These are phyloP conservation scores for Thuja plicata DNA, from an alignment of 83 land plant species.

Conservation along the genomic window DNA sequence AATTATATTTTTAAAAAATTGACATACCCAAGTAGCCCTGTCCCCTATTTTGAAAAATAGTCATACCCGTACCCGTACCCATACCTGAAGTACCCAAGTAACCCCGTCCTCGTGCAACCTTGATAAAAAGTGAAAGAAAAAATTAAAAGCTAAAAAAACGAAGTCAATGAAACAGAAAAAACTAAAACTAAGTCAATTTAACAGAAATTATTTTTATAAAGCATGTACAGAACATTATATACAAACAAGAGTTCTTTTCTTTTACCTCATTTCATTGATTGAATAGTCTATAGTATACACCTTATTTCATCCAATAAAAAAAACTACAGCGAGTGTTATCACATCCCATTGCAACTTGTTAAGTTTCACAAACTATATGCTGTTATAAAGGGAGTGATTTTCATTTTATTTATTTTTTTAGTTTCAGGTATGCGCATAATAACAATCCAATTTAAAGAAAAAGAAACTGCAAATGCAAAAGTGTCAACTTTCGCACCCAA, in stretches of 20 bases:
- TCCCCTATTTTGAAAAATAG: too few relatives aligned
- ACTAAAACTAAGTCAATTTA: too few relatives aligned
- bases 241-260: background rate
- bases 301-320: background rate
- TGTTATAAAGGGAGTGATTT: background rate
- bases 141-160: too few relatives aligned
- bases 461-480: background rate
- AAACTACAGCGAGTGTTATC: background rate
- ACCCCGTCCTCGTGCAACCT: too few relatives aligned
- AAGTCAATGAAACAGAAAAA: too few relatives aligned
- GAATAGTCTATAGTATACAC: background rate
- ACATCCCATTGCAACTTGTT: background rate
- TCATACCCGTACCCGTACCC: too few relatives aligned
- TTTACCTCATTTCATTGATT: background rate
- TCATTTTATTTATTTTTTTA: background rate
- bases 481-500: background rate
- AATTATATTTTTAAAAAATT: too few relatives aligned
- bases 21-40: too few relatives aligned
- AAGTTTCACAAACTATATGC: background rate
- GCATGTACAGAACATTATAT: background rate
- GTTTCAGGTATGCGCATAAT: background rate
- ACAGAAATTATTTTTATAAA: too few relatives aligned
- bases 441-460: background rate
- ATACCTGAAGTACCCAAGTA: too few relatives aligned
- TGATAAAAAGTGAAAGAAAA: too few relatives aligned